Conservation (phyloP, 176 grass and related monocot genomes). For the Cenchrus fungigraminus region DNA sequence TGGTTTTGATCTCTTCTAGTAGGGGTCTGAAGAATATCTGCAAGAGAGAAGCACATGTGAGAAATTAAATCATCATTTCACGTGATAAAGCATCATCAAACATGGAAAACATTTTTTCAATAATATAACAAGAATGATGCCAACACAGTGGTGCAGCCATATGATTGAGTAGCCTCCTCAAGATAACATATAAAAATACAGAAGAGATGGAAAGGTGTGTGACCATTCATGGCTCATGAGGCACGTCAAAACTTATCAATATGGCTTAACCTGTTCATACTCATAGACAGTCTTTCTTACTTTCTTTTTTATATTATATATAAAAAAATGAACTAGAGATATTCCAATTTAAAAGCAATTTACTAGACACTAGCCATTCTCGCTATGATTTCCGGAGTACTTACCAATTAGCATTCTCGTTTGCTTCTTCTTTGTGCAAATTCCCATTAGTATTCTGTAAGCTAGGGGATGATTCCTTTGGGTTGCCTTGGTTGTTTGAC, state of each 20-base stretch:
- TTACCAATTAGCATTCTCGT: conserved; percentile 62
- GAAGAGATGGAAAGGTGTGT: background rate
- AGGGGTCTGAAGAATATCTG: conserved; percentile 44
- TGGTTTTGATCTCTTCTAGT: conserved; percentile 22
- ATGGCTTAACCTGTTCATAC: background rate
- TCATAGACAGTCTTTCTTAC: background rate
- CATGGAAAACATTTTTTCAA: background rate
- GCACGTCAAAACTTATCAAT: background rate
- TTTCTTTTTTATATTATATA: background rate
- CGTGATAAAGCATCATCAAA: background rate
- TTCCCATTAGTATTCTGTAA: conserved; percentile 60
- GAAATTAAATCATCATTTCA: background rate
- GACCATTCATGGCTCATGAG: conserved; percentile 21
- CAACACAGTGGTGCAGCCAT: background rate
- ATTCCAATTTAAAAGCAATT: background rate
- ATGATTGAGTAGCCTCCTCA: background rate
- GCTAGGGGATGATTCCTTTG: conserved; percentile 32
- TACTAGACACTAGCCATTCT: background rate
- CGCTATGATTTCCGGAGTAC: background rate
- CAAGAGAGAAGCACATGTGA: conserved; percentile 8
- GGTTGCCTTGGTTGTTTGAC: conserved; percentile 57
- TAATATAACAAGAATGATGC: background rate
- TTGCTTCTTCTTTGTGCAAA: conserved; percentile 45
- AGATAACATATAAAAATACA: conserved; percentile 18
- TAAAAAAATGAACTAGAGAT: background rate